Evolutionary conservation across 805 yeast species (phyloP), one percentile per base, ranked within the genome.

Genomic region (Saccharomycopsis javanensis): DNA sequence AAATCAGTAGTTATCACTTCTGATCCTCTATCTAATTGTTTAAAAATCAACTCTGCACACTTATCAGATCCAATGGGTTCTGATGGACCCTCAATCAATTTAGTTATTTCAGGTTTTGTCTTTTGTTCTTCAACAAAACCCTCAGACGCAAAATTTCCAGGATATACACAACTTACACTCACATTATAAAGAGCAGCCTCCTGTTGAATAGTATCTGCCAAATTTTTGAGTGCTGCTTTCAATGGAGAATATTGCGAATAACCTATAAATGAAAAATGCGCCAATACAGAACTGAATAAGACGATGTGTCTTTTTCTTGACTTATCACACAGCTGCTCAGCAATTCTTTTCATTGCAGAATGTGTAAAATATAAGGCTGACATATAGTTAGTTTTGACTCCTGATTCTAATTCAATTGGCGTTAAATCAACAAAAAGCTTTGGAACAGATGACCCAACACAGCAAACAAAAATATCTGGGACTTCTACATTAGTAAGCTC

Each of bases 71-170:
- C 64, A 7, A 88, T 83, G 0, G 97, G 82, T 4, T 65, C 68
- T 4, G 95, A 85, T 1, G 95, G 77, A 1, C 98, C 99, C 69
- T 94, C 99, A 34, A 94, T 88, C 33, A 70, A 71, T 62, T 76
- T 80, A 0, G 97, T 90, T 57, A 94, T 88, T 8, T 75, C 79
- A 0, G 99, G 98, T 68, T 94, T 94, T 2, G 95, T 85, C 57
- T 71, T 70, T 67, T 91, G 85, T 69, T 94, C 99, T 59, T 82
- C 82, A 2, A 72, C 79, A 66, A 70, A 94, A 0, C 99, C 99
- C 68, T 91, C 98, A 61, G 95, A 84, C 52, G 76, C 79, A 69
- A 92, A 90, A 67, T 89, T 90, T 0, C 99, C 99, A 0, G 98
- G 96, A 65, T 81, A 84, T 0, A 89, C 81, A 59, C 88, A 82